phyloP scores from a whole-genome alignment of 1,139 yeast species.

The Hemisphaericaspora xylofermentans region DNA sequence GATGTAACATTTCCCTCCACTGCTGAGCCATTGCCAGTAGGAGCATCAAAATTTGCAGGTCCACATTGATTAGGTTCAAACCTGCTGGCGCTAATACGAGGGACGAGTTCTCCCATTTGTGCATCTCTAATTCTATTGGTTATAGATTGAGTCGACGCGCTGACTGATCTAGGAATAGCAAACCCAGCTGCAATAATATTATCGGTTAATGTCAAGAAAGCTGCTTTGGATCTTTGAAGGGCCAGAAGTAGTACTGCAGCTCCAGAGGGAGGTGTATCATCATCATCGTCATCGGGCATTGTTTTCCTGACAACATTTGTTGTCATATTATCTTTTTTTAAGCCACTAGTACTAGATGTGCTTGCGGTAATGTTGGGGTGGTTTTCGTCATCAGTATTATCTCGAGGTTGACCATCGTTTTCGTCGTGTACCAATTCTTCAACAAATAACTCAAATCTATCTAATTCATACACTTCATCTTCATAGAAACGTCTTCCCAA shows the following conservation, averaged over 20 bases:
- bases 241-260: constrained; percentile 13
- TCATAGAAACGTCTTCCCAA: constrained; percentile 78
- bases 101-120: constrained; percentile 7
- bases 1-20: constrained; percentile 1
- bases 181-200: constrained; percentile 58
- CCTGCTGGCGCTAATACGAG: constrained; percentile 2
- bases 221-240: constrained; percentile 31
- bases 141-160: constrained; percentile 30
- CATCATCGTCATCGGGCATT: neutral
- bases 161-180: constrained; percentile 57
- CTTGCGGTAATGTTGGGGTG: neutral
- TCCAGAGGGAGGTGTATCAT: neutral
- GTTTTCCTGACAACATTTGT: too few relatives aligned
- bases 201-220: constrained; percentile 50
- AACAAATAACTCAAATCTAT: constrained; percentile 42
- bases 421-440: constrained; percentile 30
- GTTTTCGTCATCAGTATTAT: constrained; percentile 5
- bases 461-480: constrained; percentile 55
- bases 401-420: constrained; percentile 9
- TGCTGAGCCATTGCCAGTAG: constrained; percentile 12
- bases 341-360: neutral
- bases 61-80: neutral
- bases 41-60: constrained; percentile 7
- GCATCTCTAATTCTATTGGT: constrained; percentile 12
- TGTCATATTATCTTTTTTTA: neutral